Percentiles rank a stretch among this genome's conserved stretches.
Evolutionary conservation across 257 asterid species (phyloP).

Genomic region (Cruciata laevipes): DNA sequence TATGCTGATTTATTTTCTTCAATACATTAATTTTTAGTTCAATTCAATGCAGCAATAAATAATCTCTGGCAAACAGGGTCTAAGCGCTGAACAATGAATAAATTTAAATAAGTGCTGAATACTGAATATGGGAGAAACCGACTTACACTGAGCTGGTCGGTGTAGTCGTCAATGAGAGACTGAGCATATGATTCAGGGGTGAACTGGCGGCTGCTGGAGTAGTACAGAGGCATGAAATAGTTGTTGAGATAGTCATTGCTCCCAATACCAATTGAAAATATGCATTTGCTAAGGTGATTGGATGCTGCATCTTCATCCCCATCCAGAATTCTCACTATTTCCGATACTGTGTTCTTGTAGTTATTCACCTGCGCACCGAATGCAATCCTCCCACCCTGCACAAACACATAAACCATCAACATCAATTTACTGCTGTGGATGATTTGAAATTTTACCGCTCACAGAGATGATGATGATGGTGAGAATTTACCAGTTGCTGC

Average conservation of each 20-base stretch:
- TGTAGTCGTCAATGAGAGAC: not conserved
- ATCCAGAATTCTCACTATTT: slow-evolving; percentile 32
- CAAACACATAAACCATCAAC: not conserved
- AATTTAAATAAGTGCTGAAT: no score
- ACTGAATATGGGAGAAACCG: not conserved
- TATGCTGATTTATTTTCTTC: no score
- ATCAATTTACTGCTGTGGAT: no score
- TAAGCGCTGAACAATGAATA: no score
- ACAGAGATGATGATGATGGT: no score
- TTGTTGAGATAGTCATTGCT: slow-evolving; percentile 55
- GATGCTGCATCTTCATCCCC: slow-evolving; percentile 38
- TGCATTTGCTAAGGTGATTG: slow-evolving; percentile 35
- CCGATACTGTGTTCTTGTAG: slow-evolving; percentile 66
- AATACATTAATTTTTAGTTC: no score
- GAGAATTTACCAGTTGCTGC: slow-evolving; percentile 45
- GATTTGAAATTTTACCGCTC: no score
- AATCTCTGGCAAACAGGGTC: no score
- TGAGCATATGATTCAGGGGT: not conserved
- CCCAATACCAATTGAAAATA: slow-evolving; percentile 41
- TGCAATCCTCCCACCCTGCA: slow-evolving; percentile 59
- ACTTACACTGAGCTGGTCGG: not conserved
- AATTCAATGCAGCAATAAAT: no score
- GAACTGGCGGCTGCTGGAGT: slow-evolving; percentile 32
- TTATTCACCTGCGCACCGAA: slow-evolving; percentile 60
- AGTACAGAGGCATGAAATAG: slow-evolving; percentile 40